Conservation (phyloP, 73 alveolate genomes). For the Symbiodinium natans region DNA sequence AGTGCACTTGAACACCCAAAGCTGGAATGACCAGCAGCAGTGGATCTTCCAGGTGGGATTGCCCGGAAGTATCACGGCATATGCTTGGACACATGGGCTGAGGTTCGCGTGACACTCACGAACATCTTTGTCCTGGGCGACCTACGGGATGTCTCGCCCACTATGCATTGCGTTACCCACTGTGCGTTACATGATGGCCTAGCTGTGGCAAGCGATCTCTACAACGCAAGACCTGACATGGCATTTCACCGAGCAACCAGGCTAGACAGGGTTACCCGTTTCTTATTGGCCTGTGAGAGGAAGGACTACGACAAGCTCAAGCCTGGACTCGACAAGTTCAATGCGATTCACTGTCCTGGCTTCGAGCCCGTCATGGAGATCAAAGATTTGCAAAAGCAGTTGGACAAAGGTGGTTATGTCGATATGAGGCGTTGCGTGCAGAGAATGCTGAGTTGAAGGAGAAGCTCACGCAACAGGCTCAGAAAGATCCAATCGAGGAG, state of each 20-base stretch:
- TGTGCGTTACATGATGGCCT: neutral
- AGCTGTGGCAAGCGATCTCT: neutral
- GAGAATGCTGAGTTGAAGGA: neutral
- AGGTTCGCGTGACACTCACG: neutral
- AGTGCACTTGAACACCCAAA: neutral
- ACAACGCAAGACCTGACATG: neutral
- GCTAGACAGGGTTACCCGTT: neutral
- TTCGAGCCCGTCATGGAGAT: neutral
- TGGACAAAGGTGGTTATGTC: neutral
- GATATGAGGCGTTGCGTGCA: neutral
- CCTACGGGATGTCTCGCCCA: neutral
- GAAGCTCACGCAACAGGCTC: no score
- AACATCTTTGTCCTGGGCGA: neutral
- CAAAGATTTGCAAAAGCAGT: neutral
- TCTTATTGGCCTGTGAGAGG: neutral
- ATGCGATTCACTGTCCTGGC: neutral
- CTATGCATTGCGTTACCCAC: no score
- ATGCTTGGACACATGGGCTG: neutral
- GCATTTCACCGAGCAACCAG: neutral
- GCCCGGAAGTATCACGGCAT: neutral
- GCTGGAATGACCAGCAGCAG: neutral
- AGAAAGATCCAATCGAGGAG: no score
- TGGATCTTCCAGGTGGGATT: neutral
- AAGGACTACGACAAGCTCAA: neutral
- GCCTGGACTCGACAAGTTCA: neutral